Evolutionary conservation across 2,329 filamentous ascomycete genomes (phyloP).

Genomic region (Penicillium hordei): DNA sequence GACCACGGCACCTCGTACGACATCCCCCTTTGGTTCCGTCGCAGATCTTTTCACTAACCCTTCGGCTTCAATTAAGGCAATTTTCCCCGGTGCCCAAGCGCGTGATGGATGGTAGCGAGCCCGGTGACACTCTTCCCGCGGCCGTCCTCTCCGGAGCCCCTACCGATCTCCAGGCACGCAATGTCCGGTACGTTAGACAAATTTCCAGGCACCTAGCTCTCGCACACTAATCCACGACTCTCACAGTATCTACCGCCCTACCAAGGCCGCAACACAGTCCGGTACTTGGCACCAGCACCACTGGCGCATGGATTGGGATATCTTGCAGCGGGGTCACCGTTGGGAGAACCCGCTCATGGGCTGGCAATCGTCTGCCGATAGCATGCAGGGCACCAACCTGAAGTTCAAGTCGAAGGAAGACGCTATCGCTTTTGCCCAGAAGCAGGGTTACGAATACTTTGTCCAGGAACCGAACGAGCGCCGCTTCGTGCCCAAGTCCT

Average conservation of each 20-base stretch:
- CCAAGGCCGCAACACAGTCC: slow-evolving; percentile 96
- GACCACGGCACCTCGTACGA: slow-evolving; percentile 91
- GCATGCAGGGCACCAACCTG: slow-evolving; percentile 90
- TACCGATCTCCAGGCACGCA: slow-evolving; percentile 87
- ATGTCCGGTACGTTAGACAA: slow-evolving; percentile 70
- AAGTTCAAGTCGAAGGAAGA: slow-evolving; percentile 93
- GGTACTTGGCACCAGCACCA: slow-evolving; percentile 78
- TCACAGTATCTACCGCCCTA: slow-evolving; percentile 80
- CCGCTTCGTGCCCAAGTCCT: slow-evolving; percentile 84
- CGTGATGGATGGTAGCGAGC: slow-evolving; percentile 88
- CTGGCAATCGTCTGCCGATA: slow-evolving; percentile 94
- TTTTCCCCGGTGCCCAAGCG: slow-evolving; percentile 89
- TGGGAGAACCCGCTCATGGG: slow-evolving; percentile 99
- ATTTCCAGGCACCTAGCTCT: neutral
- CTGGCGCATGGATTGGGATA: slow-evolving; percentile 99
- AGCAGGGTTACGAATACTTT: slow-evolving; percentile 99
- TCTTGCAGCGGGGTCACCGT: slow-evolving; percentile 84
- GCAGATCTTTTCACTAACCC: slow-evolving; percentile 29
- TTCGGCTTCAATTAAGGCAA: slow-evolving; percentile 54
- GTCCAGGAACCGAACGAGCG: slow-evolving; percentile 94
- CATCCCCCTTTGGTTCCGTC: neutral
- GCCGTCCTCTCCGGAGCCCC: slow-evolving; percentile 89
- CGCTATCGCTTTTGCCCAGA: slow-evolving; percentile 91
- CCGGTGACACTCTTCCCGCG: slow-evolving; percentile 70
- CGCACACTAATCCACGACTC: slow-evolving; percentile 14